A percentile compares a stretch with the other conserved stretches of the same genome.
phyloP scores from a whole-genome alignment of 2,329 filamentous ascomycete genomes.

The Phoma sp. region DNA sequence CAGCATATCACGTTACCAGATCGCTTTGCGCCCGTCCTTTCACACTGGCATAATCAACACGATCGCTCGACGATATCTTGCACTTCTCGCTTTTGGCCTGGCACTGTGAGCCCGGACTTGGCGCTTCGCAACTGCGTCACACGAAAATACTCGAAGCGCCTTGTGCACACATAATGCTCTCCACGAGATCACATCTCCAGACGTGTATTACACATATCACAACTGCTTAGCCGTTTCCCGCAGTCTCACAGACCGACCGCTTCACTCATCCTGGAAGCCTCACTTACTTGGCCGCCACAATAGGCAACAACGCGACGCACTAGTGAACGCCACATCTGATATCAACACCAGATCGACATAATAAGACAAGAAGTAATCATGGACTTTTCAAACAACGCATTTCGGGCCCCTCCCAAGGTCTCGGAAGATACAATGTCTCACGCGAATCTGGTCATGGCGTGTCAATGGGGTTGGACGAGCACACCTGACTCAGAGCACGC shows the following conservation, averaged over 20 bases:
- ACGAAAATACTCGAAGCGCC: constrained; percentile 25
- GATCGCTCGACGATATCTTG: constrained; percentile 19
- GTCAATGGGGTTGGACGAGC: constrained; percentile 45
- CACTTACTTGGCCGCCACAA: constrained; percentile 1
- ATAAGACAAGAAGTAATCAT: constrained; percentile 21
- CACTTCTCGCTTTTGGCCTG: constrained; percentile 4
- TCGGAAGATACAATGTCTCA: constrained; percentile 45
- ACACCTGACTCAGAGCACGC: constrained; percentile 26
- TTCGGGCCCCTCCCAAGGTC: constrained; percentile 28
- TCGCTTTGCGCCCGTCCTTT: constrained; percentile 1
- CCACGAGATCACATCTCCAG: constrained; percentile 24
- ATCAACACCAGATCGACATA: constrained; percentile 19
- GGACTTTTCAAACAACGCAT: constrained; percentile 43
- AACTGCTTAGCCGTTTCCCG: constrained; percentile 12
- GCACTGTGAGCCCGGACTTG: constrained; percentile 12
- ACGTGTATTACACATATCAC: constrained; percentile 22
- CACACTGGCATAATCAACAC: constrained; percentile 9
- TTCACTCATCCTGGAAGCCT: constrained; percentile 8
- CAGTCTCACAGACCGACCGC: constrained; percentile 2
- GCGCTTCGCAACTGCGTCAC: constrained; percentile 27
- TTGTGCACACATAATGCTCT: constrained; percentile 36
- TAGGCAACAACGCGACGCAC: constrained; percentile 36
- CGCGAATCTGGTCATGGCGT: constrained; percentile 42
- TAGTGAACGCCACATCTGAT: constrained; percentile 29
- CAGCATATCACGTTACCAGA: constrained; percentile 23